Base-by-base conservation (phyloP, 1,284 basidiomycete species). In the Fomitopsis palustris region DNA sequence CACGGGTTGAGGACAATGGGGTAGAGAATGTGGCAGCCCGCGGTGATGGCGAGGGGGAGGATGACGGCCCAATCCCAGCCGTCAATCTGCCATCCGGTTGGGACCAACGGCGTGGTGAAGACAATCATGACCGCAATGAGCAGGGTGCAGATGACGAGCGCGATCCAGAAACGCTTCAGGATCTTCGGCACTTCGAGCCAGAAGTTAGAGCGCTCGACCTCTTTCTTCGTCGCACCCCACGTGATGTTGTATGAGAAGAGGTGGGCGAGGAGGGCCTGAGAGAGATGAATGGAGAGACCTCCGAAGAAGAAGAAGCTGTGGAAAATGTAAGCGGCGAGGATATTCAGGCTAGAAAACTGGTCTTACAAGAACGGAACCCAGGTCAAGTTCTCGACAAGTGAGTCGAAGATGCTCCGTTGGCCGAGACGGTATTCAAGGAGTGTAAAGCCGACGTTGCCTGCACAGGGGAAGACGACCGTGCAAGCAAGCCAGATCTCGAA, bases 171-270 rank as follows among this genome's bases (percentile, higher is more conserved):
- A 16, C 89, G 83, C 65, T 87, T 85, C 69, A 87, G 75, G 70
- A 94, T 94, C 61, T 81, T 84, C 0, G 93, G 93, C 8, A 93
- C 86, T 72, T 95, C 93, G 55, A 88, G 83, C 84, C 92, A 95
- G 78, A 95, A 94, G 72, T 94, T 93, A 16, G 86, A 90, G 55
- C 84, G 80, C 72, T 91, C 86, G 55, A 90, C 88, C 69, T 92
- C 90, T 77, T 92, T 92, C 71, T 83, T 87, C 2, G 88, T 90
- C 23, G 88, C 88, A 14, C 82, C 83, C 90, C 90, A 93, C 10
- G 81, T 84, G 78, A 95, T 95, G 73, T 94, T 86, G 74, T 91
- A 92, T 2, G 90, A 90, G 72, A 93, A 86, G 57, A 92, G 61
- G 70, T 95, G 93, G 0, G 90, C 85, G n/a, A 92, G 78, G 21